Percentiles rank a stretch among this genome's conserved stretches.
Conservation (phyloP, 176 grass and related monocot genomes). For the Rhynchospora tenuis region DNA sequence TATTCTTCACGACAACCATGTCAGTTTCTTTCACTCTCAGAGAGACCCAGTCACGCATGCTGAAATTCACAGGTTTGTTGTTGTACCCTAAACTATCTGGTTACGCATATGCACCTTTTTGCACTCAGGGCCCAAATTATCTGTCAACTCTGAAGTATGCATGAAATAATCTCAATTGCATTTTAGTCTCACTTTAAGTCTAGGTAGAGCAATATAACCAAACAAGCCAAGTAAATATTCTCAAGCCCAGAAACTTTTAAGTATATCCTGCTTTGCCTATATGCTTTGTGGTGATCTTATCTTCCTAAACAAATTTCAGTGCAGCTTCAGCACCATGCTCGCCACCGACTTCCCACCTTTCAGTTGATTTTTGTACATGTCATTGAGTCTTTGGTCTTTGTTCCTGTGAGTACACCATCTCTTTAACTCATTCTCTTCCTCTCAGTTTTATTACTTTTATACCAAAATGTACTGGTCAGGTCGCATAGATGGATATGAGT, state of each 20-base stretch:
- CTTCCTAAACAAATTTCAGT: conserved; percentile 58
- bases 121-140: too few relatives aligned
- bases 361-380: conserved; percentile 99
- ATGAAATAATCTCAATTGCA: not conserved
- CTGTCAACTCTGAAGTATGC: not conserved
- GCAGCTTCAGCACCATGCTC: conserved; percentile 99
- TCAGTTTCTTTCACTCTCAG: conserved; percentile 99
- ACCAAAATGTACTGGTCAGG: not conserved
- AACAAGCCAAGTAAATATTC: not conserved
- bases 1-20: conserved; percentile 99
- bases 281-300: conserved; percentile 8
- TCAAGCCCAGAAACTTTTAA: not conserved
- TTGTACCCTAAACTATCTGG: conserved; percentile 21
- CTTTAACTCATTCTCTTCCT: not conserved
- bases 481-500: too few relatives aligned
- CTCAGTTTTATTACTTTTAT: not conserved
- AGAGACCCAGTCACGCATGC: conserved; percentile 97
- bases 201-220: not conserved
- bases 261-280: not conserved
- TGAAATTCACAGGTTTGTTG: conserved; percentile 87
- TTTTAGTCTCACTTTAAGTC: not conserved
- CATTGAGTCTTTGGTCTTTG: conserved; percentile 97
- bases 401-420: conserved; percentile 58
- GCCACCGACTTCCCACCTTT: conserved; percentile 87
- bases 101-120: not conserved